Evolutionary conservation across 2,329 filamentous ascomycete species (phyloP).

Genomic region (Cladosporium sp.): DNA sequence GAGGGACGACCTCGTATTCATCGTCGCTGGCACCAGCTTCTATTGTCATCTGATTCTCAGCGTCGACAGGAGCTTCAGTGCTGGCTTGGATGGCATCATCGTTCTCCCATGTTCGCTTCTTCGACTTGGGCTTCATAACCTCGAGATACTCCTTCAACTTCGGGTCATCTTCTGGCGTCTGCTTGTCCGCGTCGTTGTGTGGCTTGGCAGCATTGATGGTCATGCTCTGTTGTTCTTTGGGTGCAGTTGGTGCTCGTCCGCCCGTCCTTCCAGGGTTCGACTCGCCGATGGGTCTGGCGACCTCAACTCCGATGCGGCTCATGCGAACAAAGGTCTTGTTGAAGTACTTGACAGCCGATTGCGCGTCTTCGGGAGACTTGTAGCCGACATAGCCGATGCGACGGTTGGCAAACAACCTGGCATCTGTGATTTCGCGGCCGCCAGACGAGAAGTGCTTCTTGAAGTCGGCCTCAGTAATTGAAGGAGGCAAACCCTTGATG

Average conservation of each 20-base stretch:
- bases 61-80: conserved; percentile 20
- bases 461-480: conserved; percentile 80
- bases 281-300: conserved; percentile 71
- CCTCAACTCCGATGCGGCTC: conserved; percentile 88
- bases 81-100: conserved; percentile 1
- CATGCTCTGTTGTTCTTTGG: not conserved
- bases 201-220: not conserved
- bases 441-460: conserved; percentile 78
- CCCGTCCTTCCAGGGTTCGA: conserved; percentile 29
- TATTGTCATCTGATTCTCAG: conserved; percentile 21
- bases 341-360: conserved; percentile 87
- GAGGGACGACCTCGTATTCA: conserved; percentile 68
- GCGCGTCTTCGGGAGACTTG: conserved; percentile 76
- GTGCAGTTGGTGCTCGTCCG: conserved; percentile 18
- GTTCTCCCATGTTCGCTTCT: conserved; percentile 18
- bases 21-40: conserved; percentile 52
- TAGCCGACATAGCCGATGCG: conserved; percentile 96
- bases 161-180: conserved; percentile 56
- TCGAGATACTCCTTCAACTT: conserved; percentile 85
- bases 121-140: conserved; percentile 69
- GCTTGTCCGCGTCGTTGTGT: conserved; percentile 38
- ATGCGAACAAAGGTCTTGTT: conserved; percentile 93
- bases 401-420: conserved; percentile 84
- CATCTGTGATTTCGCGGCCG: conserved; percentile 78
- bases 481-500: conserved; percentile 75